Percentiles rank a stretch among this genome's conserved stretches.
These are phyloP conservation scores for Phialocephala subalpina DNA, from an alignment of 2,329 filamentous ascomycete genomes.

Conservation along the genomic window DNA sequence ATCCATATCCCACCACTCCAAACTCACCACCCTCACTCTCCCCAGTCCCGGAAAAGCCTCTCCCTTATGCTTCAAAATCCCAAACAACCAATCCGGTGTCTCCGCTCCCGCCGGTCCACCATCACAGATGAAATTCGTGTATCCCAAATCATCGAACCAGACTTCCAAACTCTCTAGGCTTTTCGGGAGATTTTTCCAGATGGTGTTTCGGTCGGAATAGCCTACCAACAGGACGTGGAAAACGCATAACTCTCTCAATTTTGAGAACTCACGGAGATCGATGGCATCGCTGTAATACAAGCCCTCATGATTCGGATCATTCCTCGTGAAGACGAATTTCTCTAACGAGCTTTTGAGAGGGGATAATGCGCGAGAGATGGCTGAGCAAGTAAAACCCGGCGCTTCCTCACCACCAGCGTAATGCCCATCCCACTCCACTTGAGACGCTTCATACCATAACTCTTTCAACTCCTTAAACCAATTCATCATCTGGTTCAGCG, in stretches of 20 bases:
- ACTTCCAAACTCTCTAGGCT: background rate
- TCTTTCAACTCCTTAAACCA: constrained; percentile 1
- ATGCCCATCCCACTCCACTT: background rate
- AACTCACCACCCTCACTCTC: background rate
- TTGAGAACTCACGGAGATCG: background rate
- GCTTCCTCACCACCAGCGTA: no score
- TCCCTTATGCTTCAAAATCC: background rate
- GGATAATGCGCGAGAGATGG: background rate
- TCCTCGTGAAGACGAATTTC: background rate
- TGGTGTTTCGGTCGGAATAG: background rate
- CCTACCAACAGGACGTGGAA: background rate
- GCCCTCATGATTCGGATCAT: background rate
- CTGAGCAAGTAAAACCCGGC: background rate
- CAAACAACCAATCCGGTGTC: constrained; percentile 2
- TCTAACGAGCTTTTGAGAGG: background rate
- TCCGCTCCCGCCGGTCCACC: background rate
- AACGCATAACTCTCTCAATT: background rate
- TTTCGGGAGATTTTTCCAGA: background rate
- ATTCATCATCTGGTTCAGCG: background rate
- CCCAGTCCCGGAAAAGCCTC: background rate
- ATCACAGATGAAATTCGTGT: background rate
- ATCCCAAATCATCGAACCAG: background rate
- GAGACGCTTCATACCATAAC: background rate
- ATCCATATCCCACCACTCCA: background rate
- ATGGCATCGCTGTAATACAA: background rate